phyloP scores from a whole-genome alignment of 139 green algal species.

The Chlamydomonas schloesseri region DNA sequence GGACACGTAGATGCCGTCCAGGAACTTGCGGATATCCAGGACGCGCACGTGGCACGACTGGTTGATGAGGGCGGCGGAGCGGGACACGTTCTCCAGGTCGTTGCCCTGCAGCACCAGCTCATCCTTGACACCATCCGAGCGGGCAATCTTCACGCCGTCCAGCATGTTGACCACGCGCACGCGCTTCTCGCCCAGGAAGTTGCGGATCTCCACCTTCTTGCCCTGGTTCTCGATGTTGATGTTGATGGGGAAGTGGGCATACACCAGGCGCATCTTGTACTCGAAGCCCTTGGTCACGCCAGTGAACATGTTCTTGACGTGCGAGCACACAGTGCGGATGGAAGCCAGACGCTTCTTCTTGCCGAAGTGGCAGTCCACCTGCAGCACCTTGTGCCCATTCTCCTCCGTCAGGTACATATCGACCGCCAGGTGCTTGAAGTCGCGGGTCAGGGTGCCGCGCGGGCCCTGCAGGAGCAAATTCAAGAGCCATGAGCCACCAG shows the following conservation, averaged over 20 bases:
- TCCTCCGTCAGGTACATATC: constrained; percentile 90
- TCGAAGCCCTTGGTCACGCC: constrained; percentile 93
- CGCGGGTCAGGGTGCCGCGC: constrained; percentile 75
- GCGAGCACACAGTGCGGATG: constrained; percentile 91
- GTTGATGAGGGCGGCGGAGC: constrained; percentile 91
- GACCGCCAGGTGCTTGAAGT: constrained; percentile 92
- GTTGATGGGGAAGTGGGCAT: constrained; percentile 99
- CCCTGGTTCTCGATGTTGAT: constrained; percentile 92
- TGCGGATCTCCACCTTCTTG: constrained; percentile 93
- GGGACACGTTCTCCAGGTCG: constrained; percentile 95
- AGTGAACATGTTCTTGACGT: constrained; percentile 93
- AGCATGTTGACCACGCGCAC: constrained; percentile 96
- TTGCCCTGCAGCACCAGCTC: constrained; percentile 96
- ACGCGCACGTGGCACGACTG: constrained; percentile 84
- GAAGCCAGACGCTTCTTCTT: constrained; percentile 92
- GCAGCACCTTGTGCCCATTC: constrained; percentile 79
- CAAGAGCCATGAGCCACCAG: background rate
- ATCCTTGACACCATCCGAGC: constrained; percentile 95
- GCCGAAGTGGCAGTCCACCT: constrained; percentile 92
- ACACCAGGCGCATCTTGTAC: constrained; percentile 97
- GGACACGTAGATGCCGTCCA: constrained; percentile 98
- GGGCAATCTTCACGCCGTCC: constrained; percentile 83
- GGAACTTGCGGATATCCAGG: constrained; percentile 99
- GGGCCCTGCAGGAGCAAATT: constrained; percentile 68
- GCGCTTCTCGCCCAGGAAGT: constrained; percentile 99